A percentile compares a stretch with the other conserved stretches of the same genome.
These are phyloP conservation scores for Quercus tomentella DNA, from an alignment of 331 rosid genomes.

Conservation along the genomic window DNA sequence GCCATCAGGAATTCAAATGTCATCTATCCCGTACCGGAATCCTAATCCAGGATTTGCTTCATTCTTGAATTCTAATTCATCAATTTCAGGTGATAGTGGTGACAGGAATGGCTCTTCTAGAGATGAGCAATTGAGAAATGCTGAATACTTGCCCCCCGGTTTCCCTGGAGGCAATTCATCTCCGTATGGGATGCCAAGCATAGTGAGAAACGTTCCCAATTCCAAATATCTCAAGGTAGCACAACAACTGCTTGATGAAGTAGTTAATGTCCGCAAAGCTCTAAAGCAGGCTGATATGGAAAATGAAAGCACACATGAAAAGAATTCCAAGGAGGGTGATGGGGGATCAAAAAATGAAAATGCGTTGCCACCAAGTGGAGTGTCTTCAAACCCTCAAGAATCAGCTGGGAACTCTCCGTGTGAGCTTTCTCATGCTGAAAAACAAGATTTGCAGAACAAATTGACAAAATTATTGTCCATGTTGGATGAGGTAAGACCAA, in stretches of 20 bases:
- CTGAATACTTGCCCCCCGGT: constrained; percentile 39
- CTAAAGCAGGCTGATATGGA: constrained; percentile 39
- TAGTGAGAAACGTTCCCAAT: constrained; percentile 48
- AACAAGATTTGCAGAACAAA: constrained; percentile 70
- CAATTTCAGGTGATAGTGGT: constrained; percentile 36
- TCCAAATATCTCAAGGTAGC: constrained; percentile 77
- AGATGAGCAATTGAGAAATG: constrained; percentile 45
- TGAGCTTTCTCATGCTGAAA: constrained; percentile 72
- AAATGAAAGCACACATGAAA: constrained; percentile 33
- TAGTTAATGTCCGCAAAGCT: constrained; percentile 62
- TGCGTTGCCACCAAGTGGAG: constrained; percentile 29
- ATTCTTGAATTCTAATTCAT: constrained; percentile 48
- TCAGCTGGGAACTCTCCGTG: constrained; percentile 34
- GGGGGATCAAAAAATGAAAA: constrained; percentile 40
- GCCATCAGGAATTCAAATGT: constrained; percentile 52
- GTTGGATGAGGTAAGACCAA: constrained; percentile 63
- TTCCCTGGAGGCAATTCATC: constrained; percentile 44
- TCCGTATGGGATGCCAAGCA: constrained; percentile 37
- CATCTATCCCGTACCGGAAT: constrained; percentile 43
- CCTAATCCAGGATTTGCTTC: constrained; percentile 46
- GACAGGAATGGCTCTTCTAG: constrained; percentile 42
- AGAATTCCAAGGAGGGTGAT: constrained; percentile 40
- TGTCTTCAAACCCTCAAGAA: constrained; percentile 43
- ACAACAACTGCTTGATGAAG: constrained; percentile 77
- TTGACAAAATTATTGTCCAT: constrained; percentile 66